Base-by-base conservation (phyloP, 352 stramenopile genomes). In the Peronospora farinosa region DNA sequence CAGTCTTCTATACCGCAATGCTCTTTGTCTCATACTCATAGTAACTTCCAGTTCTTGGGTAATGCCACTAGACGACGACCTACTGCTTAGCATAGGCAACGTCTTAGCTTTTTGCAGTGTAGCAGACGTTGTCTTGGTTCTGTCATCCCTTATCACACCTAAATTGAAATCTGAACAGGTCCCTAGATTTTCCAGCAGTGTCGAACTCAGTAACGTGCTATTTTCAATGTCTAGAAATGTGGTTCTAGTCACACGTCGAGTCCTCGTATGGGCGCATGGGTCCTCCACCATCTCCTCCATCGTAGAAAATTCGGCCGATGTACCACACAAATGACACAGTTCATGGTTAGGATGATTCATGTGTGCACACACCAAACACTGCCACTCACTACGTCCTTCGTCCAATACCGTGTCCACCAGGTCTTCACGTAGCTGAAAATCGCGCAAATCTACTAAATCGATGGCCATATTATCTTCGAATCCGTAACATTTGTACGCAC, bases 331-430 rank as follows among this genome's bases (percentile, higher is more conserved):
- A 39, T 64, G 56, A 65, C 78, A 88, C 36, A 63, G 54, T 30
- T 69, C 54, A 40, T 83, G 72, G 49, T 82, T 76, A 5, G 78
- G 78, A 47, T 88, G 78, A 47, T 88, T 88, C 60, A 86, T 66
- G 47, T 88, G 76, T 37, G 73, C 67, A 47, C 78, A 88, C 9
- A 88, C 76, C 44, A 87, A 49, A 54, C 78, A 88, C 50, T 87
- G 73, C 78, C 78, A 87, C 55, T 88, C 78, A 43, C 59, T 78
- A 40, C 60, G 54, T 15, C 69, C 78, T 15, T 74, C 69, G 28
- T 84, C 73, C 27, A 88, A 57, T 27, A 79, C 70, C 21, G 73
- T 87, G 47, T 86, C 74, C 41, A 73, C 71, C 16, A 88, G 61
- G 48, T 88, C 69, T 54, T 86, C 74, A 28, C 77, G 77, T 44